These are phyloP conservation scores for Zalaria sp. DNA, from an alignment of 2,329 filamentous ascomycete species.

Conservation along the genomic window DNA sequence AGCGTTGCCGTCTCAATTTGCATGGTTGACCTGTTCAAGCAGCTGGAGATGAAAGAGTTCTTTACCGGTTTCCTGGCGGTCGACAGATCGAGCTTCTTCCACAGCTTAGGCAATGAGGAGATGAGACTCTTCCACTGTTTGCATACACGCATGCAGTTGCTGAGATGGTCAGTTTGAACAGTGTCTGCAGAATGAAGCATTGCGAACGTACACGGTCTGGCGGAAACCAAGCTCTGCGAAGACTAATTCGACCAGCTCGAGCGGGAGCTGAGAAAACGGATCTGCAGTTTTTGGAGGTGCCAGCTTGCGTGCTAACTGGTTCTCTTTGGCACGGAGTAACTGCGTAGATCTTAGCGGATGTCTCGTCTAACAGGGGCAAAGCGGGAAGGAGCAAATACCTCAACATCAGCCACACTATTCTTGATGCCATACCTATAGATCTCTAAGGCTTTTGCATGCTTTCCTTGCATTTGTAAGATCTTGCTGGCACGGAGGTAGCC, in stretches of 20 bases:
- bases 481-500: slow-evolving; percentile 44
- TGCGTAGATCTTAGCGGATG: no score
- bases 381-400: not conserved
- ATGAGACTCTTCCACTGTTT: slow-evolving; percentile 41
- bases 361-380: no score
- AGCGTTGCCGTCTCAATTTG: slow-evolving; percentile 21
- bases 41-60: slow-evolving; percentile 26
- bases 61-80: slow-evolving; percentile 26
- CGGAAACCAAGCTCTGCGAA: slow-evolving; percentile 38
- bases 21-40: slow-evolving; percentile 24
- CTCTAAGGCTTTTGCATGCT: slow-evolving; percentile 37
- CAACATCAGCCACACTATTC: slow-evolving; percentile 12
- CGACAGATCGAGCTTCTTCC: slow-evolving; percentile 40
- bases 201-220: slow-evolving; percentile 28
- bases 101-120: slow-evolving; percentile 30
- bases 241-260: slow-evolving; percentile 39
- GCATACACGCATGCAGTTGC: slow-evolving; percentile 38
- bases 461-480: slow-evolving; percentile 32
- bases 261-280: slow-evolving; percentile 38
- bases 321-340: not conserved
- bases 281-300: slow-evolving; percentile 31
- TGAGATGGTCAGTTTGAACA: slow-evolving; percentile 9
- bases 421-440: slow-evolving; percentile 46
- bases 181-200: not conserved
- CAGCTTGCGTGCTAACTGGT: slow-evolving; percentile 11